Evolutionary conservation across 345 rosid genomes (phyloP), one percentile per base, ranked within the genome.

Genomic region (Adansonia digitata): DNA sequence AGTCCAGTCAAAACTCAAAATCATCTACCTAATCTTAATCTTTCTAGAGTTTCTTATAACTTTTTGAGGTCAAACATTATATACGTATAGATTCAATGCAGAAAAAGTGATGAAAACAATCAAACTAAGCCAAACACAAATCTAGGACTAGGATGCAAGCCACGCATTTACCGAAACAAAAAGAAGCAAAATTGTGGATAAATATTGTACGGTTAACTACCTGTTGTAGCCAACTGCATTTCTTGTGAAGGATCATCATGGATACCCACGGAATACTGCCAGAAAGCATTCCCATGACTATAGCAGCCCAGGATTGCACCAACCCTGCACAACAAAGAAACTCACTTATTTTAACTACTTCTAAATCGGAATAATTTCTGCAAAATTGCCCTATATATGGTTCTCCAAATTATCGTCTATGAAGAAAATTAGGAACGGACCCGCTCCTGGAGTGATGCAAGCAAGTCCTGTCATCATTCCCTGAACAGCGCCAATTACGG

Each of bases 401-500:
- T n/a, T n/a, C n/a, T n/a, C n/a, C n/a, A n/a, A n/a, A n/a, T 26
- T 57, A 9, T n/a, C 24, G 0, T 57, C 1, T 62, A 15, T 1
- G 4, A 20, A 14, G 37, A 14, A 42, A 27, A 17, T 48, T n/a
- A 51, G 37, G 34, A 27, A n/a, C 61, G 61, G 29, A 92, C 98
- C 98, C 49, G 98, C 98, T 61, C 94, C 98, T 0, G 97, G 98
- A 62, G 98, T 94, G 42, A 94, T 86, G 72, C 97, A 92, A 42
- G 81, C 98, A 1, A 94, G 89, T 0, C 97, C 98, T 0, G 98
- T 94, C 79, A 94, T 85, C 98, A 94, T 94, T 57, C 97, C 98
- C 78, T 94, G 98, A 67, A 94, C 87, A 22, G 98, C 97, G 68
- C 98, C 98, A 1, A 94, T 88, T 18, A 94, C 97, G 1, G 98